Evolutionary conservation across 768 basidiomycete genomes (phyloP), one percentile per base, ranked within the genome.

Genomic region (Paxillus ammoniavirescens): DNA sequence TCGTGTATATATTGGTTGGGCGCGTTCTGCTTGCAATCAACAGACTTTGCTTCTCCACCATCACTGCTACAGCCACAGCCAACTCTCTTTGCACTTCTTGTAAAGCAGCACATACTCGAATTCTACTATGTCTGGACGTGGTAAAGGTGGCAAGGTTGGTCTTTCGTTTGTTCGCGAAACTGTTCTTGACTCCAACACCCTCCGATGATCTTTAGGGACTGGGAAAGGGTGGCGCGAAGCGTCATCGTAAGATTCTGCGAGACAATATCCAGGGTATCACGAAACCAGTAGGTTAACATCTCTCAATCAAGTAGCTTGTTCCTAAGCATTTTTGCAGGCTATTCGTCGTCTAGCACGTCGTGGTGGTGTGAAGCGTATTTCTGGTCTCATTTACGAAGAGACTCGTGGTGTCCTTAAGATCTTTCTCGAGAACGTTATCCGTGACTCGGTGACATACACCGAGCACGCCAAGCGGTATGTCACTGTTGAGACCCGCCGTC

Each of bases 361-460:
- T 78, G 89, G 90, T 62, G 90, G 90, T 83, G 91, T 93, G 60
- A 93, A 93, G 79, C 86, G 86, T 84, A 87, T 89, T 67, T 87
- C 84, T 30, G 86, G 86, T 57, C 79, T 90, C 54, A 89, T 91
- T 72, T 91, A 91, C 71, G 90, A 92, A 73, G 90, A 92, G 78
- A 91, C 90, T 28, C 88, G 90, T 64, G 88, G 89, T 75, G 89
- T 91, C n/a, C 78, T 93, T 62, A 92, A 91, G 76, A 89, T 91
- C 64, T 91, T 90, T 81, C 78, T 89, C 36, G 87, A 89, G 75
- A 87, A 85, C 59, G 83, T 79, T 47, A 90, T 93, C 67, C 84
- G 90, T 56, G 91, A 93, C 73, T 90, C 88, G 10, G 91, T 93
- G 61, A 93, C 91, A 55, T 93, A 93, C 80, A 92, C 91, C 33